These are phyloP conservation scores for Penicillium subrubescens DNA, from an alignment of 495 filamentous ascomycete species.

Conservation along the genomic window DNA sequence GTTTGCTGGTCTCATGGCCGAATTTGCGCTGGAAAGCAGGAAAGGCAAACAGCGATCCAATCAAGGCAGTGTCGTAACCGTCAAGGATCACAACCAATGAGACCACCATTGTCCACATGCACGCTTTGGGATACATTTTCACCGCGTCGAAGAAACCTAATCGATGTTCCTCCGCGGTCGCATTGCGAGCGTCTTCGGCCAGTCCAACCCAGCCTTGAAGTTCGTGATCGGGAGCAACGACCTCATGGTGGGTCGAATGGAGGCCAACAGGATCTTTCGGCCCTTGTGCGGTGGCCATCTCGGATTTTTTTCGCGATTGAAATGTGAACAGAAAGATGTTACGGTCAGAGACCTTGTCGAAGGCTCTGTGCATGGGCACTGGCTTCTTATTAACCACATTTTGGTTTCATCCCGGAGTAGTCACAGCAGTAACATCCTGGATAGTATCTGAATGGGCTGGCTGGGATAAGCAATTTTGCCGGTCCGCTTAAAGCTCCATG, in stretches of 20 bases:
- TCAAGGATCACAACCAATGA: constrained; percentile 54
- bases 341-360: neutral
- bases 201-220: constrained; percentile 7
- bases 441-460: neutral
- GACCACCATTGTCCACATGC: constrained; percentile 50
- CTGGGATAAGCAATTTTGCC: neutral
- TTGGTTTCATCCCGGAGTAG: too few relatives aligned
- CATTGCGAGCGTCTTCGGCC: constrained; percentile 35
- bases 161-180: constrained; percentile 41
- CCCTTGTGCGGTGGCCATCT: neutral
- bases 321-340: neutral
- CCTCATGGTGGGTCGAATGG: neutral
- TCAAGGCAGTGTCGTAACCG: constrained; percentile 53
- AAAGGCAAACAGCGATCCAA: constrained; percentile 47
- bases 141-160: constrained; percentile 41
- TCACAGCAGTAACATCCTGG: neutral
- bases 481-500: neutral
- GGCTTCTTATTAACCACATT: neutral
- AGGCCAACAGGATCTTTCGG: neutral
- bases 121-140: constrained; percentile 54
- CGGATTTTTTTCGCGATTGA: neutral
- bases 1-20: constrained; percentile 41
- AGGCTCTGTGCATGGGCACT: neutral
- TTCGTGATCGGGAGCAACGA: neutral
- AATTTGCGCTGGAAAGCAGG: constrained; percentile 63